These are phyloP conservation scores for Pleurotus platypus DNA, from an alignment of 768 basidiomycete species.

Conservation along the genomic window DNA sequence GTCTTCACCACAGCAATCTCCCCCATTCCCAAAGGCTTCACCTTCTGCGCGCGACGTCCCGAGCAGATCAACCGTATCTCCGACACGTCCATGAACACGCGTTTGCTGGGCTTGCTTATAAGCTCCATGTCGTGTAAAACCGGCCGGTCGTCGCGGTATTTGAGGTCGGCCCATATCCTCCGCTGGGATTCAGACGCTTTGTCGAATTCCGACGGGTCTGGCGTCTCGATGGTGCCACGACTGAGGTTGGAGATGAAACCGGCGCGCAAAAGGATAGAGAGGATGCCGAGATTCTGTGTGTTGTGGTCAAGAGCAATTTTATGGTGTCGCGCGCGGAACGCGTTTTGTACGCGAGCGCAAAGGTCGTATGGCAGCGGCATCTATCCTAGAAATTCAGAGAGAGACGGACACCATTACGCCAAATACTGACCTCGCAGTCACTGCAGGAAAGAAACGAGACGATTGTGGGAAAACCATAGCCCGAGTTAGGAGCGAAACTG, in stretches of 20 bases:
- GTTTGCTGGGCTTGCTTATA: conserved; percentile 80
- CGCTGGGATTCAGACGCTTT: conserved; percentile 57
- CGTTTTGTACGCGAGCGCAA: conserved; percentile 88
- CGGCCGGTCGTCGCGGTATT: conserved; percentile 88
- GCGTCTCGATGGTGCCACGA: conserved; percentile 65
- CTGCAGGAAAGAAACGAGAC: too few species aligned
- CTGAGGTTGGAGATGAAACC: conserved; percentile 86
- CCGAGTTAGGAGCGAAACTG: too few species aligned
- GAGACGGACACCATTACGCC: too few species aligned
- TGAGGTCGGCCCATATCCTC: conserved; percentile 91
- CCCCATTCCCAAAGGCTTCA: conserved; percentile 88
- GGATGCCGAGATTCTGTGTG: conserved; percentile 87
- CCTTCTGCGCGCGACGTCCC: conserved; percentile 75
- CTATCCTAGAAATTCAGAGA: neutral
- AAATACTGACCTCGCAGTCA: too few species aligned
- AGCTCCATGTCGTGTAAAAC: conserved; percentile 78
- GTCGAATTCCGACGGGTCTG: conserved; percentile 64
- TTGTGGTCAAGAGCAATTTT: conserved; percentile 77
- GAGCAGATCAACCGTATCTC: conserved; percentile 80
- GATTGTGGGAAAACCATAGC: too few species aligned
- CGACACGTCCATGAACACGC: conserved; percentile 66
- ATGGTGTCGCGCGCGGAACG: conserved; percentile 83
- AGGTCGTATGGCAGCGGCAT: conserved; percentile 77
- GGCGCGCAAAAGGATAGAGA: conserved; percentile 85
- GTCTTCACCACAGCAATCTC: conserved; percentile 88